Base-by-base conservation (phyloP, 805 yeast genomes). In the Suhomyces sp. region DNA sequence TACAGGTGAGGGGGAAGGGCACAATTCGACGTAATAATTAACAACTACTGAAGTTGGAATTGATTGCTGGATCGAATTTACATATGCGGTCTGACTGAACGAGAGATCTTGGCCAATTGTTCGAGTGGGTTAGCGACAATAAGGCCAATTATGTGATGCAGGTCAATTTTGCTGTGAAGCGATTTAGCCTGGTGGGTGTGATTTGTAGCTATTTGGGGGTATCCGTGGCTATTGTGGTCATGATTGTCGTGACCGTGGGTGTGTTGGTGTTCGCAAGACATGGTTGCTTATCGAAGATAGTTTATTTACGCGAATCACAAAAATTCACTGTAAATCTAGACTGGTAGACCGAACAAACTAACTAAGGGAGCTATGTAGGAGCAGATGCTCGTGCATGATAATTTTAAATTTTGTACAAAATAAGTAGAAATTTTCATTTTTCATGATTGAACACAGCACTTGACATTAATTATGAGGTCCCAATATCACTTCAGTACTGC, bases 101-200 rank as follows among this genome's bases (percentile, higher is more conserved):
- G 85, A 66, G 92, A 80, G 20, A 90, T 71, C 48, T 73, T 65
- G 20, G 60, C 66, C 13, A 77, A 59, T 6, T 86, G 86, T 1
- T 75, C 72, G n/a, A 72, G 71, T 1, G 75, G 75, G 57, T 81
- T 83, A 17, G 71, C 71, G 40, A 84, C 73, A 61, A 92, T 92
- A 55, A 89, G 69, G 0, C 86, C 89, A 2, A 79, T 70, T 8
- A 91, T 72, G 27, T 81, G 81, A 15, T 79, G 71, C 8, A 83
- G 74, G 60, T 86, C 85, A 37, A 92, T 83, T 59, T 79, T 77
- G 27, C 76, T 68, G 54, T 79, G 77, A 13, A 92, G 72, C 15
- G 89, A 83, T 58, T 86, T 94, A 1, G 87, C 76, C 3, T 80
- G 72, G 51, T 73, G 78, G 0, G 97, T 92, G 6, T 89, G 87